phyloP scores from a whole-genome alignment of 2,329 filamentous ascomycete species.

The Epichloe sibirici region DNA sequence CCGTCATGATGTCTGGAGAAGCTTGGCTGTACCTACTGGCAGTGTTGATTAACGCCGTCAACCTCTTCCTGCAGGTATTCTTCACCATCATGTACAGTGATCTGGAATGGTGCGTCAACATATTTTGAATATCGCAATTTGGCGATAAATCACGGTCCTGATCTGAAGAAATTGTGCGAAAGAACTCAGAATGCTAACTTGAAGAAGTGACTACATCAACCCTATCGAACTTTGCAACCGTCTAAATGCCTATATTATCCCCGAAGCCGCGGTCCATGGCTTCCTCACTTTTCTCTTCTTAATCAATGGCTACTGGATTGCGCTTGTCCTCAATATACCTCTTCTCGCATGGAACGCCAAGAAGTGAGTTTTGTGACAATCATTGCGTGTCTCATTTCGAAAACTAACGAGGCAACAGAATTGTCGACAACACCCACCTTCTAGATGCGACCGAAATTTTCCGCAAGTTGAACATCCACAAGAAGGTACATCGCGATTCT shows the following conservation, averaged over 20 bases:
- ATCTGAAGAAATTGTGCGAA: neutral
- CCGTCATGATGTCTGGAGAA: slow-evolving; percentile 73
- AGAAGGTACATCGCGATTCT: slow-evolving; percentile 55
- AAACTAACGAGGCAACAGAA: slow-evolving; percentile 40
- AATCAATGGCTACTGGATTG: slow-evolving; percentile 97
- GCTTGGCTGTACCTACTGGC: slow-evolving; percentile 96
- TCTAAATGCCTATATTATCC: slow-evolving; percentile 98
- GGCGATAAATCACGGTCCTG: neutral
- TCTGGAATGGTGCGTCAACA: slow-evolving; percentile 75
- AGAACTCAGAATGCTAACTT: neutral
- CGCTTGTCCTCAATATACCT: slow-evolving; percentile 82
- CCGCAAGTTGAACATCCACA: slow-evolving; percentile 96
- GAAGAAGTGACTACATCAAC: slow-evolving; percentile 90
- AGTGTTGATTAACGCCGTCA: slow-evolving; percentile 99
- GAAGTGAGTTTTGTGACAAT: slow-evolving; percentile 59
- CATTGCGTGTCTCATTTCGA: neutral
- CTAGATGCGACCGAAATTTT: slow-evolving; percentile 98
- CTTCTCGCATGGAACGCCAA: slow-evolving; percentile 90
- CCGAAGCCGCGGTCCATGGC: slow-evolving; percentile 93
- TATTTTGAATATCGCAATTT: neutral
- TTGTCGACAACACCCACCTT: slow-evolving; percentile 92
- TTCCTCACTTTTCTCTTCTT: slow-evolving; percentile 94
- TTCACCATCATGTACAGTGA: slow-evolving; percentile 99
- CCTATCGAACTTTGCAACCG: slow-evolving; percentile 99
- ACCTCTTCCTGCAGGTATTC: slow-evolving; percentile 98